Evolutionary conservation across 2,329 filamentous ascomycete genomes (phyloP).

Genomic region (Fusarium dlaminii): DNA sequence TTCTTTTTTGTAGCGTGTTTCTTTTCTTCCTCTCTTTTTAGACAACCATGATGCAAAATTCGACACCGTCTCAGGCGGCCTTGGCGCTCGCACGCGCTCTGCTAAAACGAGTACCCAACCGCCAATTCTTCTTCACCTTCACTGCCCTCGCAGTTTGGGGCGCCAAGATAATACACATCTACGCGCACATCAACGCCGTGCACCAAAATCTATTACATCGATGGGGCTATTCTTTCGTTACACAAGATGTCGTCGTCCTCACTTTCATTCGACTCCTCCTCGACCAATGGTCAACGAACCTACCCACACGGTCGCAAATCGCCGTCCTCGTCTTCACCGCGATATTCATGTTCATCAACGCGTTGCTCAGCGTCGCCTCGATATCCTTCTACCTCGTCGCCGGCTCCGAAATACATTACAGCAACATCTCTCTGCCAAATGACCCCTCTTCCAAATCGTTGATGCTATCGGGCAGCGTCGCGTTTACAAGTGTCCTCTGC

Average conservation of each 20-base stretch:
- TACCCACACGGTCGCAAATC: slow-evolving; percentile 9
- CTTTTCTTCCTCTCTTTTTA: background rate
- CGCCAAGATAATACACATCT: slow-evolving; percentile 47
- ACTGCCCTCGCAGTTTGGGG: slow-evolving; percentile 44
- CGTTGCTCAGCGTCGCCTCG: slow-evolving; percentile 10
- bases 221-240: slow-evolving; percentile 46
- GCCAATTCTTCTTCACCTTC: slow-evolving; percentile 46
- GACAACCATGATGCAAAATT: background rate
- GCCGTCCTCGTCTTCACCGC: slow-evolving; percentile 10
- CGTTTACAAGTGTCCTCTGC: slow-evolving; percentile 33
- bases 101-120: slow-evolving; percentile 40
- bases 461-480: slow-evolving; percentile 45
- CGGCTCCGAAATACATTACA: slow-evolving; percentile 49
- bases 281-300: slow-evolving; percentile 35
- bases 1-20: background rate
- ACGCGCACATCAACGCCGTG: slow-evolving; percentile 44
- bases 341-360: slow-evolving; percentile 27
- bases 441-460: slow-evolving; percentile 46
- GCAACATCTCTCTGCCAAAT: slow-evolving; percentile 45
- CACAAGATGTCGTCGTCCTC: slow-evolving; percentile 46
- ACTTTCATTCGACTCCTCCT: slow-evolving; percentile 46
- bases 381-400: slow-evolving; percentile 47
- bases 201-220: slow-evolving; percentile 17
- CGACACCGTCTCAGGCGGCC: background rate
- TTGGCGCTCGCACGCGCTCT: background rate